Base-by-base conservation (phyloP, 345 rosid species). In the Aquilaria yunnanensis region DNA sequence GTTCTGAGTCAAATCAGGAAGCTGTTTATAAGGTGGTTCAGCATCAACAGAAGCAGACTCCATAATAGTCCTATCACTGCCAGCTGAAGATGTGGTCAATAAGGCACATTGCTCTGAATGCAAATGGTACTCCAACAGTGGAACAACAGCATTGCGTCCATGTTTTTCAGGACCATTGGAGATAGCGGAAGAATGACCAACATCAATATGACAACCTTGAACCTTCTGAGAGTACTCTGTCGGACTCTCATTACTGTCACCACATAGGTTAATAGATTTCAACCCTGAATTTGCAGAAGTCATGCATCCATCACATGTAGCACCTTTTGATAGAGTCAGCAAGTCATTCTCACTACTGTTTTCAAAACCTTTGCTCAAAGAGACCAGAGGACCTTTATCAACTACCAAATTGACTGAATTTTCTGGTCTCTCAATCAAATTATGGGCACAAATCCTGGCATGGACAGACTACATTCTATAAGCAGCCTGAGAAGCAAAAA, bases 401-500 rank as follows among this genome's bases (percentile, higher is more conserved):
- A 47, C 70, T 32, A 74, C 65, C 72, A 76, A 66, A 70, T 64
- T 49, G 65, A 60, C 41, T 23, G 67, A 67, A 41, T 51, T 74
- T 69, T 75, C 78, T 32, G 72, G 58, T 66, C 48, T 60, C 59
- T 71, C 80, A 50, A 53, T 50, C 29, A 75, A 68, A 66, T 72
- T 71, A 61, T 70, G 83, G 52, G 80, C 80, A 57, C 14, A 57
- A 60, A 77, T 63, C 72, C 59, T 70, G 56, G 72, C 60, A 37
- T 16, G 60, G 62, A 57, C 50, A 61, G 59, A n/a, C 71, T 71
- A 63, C 65, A 77, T 47, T 83, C 81, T 78, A 80, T 78, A 53
- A 83, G 82, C 80, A 84, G 74, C 80, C 78, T 74, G 56, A 84
- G 76, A 75, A 78, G 89, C 78, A 81, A 37, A 1, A 1, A 37